Evolutionary conservation across 2,329 filamentous ascomycete genomes (phyloP), one percentile per base, ranked within the genome.

Genomic region (Xylaria multiplex): DNA sequence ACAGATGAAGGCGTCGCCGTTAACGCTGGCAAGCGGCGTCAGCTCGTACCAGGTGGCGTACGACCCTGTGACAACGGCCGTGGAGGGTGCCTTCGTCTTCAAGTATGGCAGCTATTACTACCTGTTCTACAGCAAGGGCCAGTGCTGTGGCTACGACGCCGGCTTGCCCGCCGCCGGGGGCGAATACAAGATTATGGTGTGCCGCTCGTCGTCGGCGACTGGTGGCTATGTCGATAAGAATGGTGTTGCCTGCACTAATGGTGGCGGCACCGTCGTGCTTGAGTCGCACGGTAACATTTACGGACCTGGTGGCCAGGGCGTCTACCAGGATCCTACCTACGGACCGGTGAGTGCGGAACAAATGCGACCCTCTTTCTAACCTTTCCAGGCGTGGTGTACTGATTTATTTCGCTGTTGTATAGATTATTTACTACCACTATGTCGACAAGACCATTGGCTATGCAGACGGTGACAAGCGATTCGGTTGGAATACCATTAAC

Each of bases 161-260:
- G 79, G 70, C 57, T 77, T 70, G 58, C 86, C 88, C 0, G 81
- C 86, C 0, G 64, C 79, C 0, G 88, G 88, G 0, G 77, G 76
- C 11, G 89, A 90, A 74, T 91, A 90, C 72, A 86, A 85, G 75
- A 87, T 90, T 72, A 83, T 83, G 73, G 86, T 88, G 27, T 90
- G 88, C 76, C 80, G 87, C 22, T 86, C 83, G 0, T 81, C 77
- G 2, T 80, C 79, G 2, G 80, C 82, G 0, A 86, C 81, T 2
- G 80, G 85, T 1, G 79, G 79, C 1, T 91, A 86, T 49, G 73
- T 74, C 6, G 75, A 75, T 27, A 57, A 65, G 22, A 68, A 40
- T 24, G 75, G 73, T 4, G 66, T 50, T 1, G 64, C 72, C 1
- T 76, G 75, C 64, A 73, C 72, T 1, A 68, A 40, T 8, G 68